Base-by-base conservation (phyloP, 225 moss, liverwort and hornwort species). In the Polytrichum commune region DNA sequence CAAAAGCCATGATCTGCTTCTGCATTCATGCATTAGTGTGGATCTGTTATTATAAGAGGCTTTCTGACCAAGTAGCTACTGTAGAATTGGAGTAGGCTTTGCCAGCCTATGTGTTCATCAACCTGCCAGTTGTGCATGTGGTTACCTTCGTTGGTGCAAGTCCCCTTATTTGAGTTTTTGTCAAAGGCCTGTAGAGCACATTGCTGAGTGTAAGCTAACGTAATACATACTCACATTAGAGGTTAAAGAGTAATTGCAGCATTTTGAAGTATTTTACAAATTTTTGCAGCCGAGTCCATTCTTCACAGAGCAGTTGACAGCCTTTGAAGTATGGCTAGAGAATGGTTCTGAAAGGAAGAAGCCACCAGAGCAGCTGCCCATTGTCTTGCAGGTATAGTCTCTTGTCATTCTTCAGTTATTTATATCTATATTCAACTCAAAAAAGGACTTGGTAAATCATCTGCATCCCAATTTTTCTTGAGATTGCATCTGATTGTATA, bases 321-420 rank as follows among this genome's bases (percentile, higher is more conserved):
- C 97, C 53, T 97, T 97, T 76, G 97, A 97, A 78, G 92, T 97
- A 9, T 97, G 97, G 97, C 85, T 97, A 63, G 92, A 89, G 82
- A 94, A 97, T 82, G 97, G 97, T 56, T 91, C 89, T 68, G 92
- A 90, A 77, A 81, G 79, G 70, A 97, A 97, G 74, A 97, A 87
- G 66, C 92, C 89, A 74, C 97, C 97, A 18, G 97, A 97, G 66
- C 97, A 97, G 79, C 89, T 97, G 57, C 97, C 97, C 35, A 97
- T 97, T 63, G 97, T 97, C 27, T 88, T 97, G 62, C 97, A 97
- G 97, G 97, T 88, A 62, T 9, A 25, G 18, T 1, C 20, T 60
- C 9, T 13, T 19, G 35, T 55, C 28, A 18, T 13, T 46, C 46
- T 46, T 46, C 46, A 46, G 46, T 46, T 46, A 46, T 46, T 13